Evolutionary conservation across 805 yeast species (phyloP), one percentile per base, ranked within the genome.

Genomic region (Saccharomycopsis sp.): DNA sequence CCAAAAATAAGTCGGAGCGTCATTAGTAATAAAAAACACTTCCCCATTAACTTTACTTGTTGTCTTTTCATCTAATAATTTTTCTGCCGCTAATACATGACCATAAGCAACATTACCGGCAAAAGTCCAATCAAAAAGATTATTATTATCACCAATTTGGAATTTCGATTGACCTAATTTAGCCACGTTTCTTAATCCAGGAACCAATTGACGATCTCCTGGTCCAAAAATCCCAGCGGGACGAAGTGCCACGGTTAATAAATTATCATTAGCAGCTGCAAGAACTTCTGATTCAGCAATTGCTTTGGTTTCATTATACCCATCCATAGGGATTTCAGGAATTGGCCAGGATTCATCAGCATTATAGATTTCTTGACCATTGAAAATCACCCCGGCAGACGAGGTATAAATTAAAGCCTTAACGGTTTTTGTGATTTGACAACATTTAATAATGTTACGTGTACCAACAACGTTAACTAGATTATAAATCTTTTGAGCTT

Each of bases 191-290:
- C 95, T 75, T 44, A 92, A 66, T 3, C 94, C 95, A 10, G 98
- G 98, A 34, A 92, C 92, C 54, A 92, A 64, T 59, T 92, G 99
- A 46, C 98, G 75, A 59, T 92, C 98, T 33, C 98, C 97, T 4
- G 97, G 98, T 4, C 98, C 99, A 64, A 92, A 92, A 36, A 92
- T 87, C 30, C 98, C 99, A 1, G 98, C 96, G 1, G 98, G 98
- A 48, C 99, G 74, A 36, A 92, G 61, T 2, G 96, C 92, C 28
- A 84, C 81, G 0, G 98, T 92, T 36, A 70, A 62, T 49, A 88
- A 72, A 1, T 62, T 58, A n/a, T 62, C 62, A 36, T 72, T 71
- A 58, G 86, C 83, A 14, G 94, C 83, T 17, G 71, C 63, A 54
- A 88, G 67, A 2, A 87, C 95, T 63, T 77, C 71, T 14, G 69